A percentile compares a stretch with the other conserved stretches of the same genome.
phyloP scores from a whole-genome alignment of 2,329 filamentous ascomycete species.

The Trichophyton rubrum region DNA sequence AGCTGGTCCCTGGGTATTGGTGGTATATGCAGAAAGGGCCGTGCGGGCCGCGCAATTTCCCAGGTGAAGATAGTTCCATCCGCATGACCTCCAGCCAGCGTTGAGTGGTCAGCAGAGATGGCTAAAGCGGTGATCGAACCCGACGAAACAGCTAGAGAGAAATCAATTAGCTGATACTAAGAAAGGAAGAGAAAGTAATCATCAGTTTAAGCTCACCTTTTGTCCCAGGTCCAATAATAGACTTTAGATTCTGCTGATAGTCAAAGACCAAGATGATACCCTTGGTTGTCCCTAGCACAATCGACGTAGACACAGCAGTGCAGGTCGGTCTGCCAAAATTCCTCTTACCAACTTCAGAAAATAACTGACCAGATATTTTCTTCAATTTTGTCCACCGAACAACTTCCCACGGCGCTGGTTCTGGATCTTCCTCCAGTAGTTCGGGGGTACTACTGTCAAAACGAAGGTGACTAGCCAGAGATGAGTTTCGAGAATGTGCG shows the following conservation, averaged over 20 bases:
- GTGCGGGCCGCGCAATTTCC: slow-evolving; percentile 71
- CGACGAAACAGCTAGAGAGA: slow-evolving; percentile 63
- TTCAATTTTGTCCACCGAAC: slow-evolving; percentile 89
- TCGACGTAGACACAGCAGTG: slow-evolving; percentile 72
- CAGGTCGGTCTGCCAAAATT: slow-evolving; percentile 90
- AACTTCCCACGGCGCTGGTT: slow-evolving; percentile 85
- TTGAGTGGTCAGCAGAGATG: slow-evolving; percentile 86
- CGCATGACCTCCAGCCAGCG: slow-evolving; percentile 77
- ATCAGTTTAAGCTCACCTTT: slow-evolving; percentile 48
- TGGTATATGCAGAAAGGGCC: slow-evolving; percentile 78
- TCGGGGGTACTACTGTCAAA: slow-evolving; percentile 41
- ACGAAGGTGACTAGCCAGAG: slow-evolving; percentile 57
- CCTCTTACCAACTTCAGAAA: slow-evolving; percentile 81
- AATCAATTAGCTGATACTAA: not conserved
- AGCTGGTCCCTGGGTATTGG: slow-evolving; percentile 56
- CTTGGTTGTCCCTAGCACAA: slow-evolving; percentile 85
- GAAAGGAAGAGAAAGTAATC: no score
- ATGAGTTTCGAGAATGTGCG: slow-evolving; percentile 69
- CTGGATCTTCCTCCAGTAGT: slow-evolving; percentile 61
- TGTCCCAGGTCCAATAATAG: slow-evolving; percentile 84
- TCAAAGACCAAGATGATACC: slow-evolving; percentile 93
- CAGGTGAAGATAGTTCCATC: slow-evolving; percentile 92
- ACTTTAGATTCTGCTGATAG: slow-evolving; percentile 88
- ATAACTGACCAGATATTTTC: slow-evolving; percentile 78
- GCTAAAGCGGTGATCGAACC: slow-evolving; percentile 78